Evolutionary conservation across 2,329 filamentous ascomycete species (phyloP), one percentile per base, ranked within the genome.

Genomic region (Akanthomyces muscarius): DNA sequence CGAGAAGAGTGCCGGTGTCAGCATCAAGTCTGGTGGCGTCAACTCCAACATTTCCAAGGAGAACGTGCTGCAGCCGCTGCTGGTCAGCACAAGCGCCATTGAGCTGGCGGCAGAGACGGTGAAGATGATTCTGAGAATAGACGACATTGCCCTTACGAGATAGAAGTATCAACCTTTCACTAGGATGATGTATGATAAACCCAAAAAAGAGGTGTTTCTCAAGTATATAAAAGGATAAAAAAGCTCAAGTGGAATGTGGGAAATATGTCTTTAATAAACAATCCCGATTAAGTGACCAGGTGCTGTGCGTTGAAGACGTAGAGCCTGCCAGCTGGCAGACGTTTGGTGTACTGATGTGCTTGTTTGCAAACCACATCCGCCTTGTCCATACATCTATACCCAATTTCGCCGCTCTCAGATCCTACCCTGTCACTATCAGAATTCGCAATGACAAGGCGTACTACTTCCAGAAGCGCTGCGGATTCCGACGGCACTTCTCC

Each of bases 31-130:
- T 67, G 94, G 95, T 47, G 95, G 95, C 64, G 95, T 99, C 68
- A 97, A 97, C 84, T 88, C 90, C 69, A 96, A 99, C 80, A 98
- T 98, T 73, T 89, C 90, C 64, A 94, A 96, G 76, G 93, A 97
- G 83, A 97, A 97, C 68, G 95, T 99, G 62, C 82, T 99, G 74
- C 95, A 99, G 81, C 95, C 95, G 21, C 81, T 99, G 73, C 81
- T 99, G 66, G 95, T 99, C 66, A 97, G 92, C 83, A 99, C 95
- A 63, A 98, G 94, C 76, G 92, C 95, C 28, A 95, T 99, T 71
- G 94, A 99, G 81, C 79, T 99, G 77, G 95, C 95, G 36, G 93
- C 94, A 8, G 95, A 99, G 84, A 99, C 95, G 65, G 95, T 98
- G 71, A 99, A 98, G 87, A 95, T 97, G 92, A 87, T 88, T 73